phyloP scores from a whole-genome alignment of 495 filamentous ascomycete genomes.

The Penicillium robsamsonii region DNA sequence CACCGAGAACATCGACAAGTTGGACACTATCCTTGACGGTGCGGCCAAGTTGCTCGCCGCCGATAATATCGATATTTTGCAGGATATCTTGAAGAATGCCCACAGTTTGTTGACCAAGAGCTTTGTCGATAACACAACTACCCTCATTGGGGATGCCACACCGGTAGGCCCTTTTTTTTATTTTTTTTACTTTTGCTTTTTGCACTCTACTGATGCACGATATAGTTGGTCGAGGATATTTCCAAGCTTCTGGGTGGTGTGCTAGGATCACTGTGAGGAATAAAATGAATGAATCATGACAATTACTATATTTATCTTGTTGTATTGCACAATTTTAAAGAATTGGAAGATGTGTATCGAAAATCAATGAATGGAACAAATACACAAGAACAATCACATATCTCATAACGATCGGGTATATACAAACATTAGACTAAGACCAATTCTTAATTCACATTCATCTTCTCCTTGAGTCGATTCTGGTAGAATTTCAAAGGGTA shows the following conservation, averaged over 20 bases:
- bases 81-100: conserved; percentile 35
- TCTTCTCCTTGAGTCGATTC: conserved; percentile 26
- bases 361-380: conserved; percentile 6
- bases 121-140: conserved; percentile 47
- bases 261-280: conserved; percentile 23
- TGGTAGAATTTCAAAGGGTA: conserved; percentile 36
- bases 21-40: conserved; percentile 39
- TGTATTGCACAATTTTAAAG: conserved; percentile 7
- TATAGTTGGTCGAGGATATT: conserved; percentile 33
- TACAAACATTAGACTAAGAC: background rate
- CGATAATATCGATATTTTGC: conserved; percentile 32
- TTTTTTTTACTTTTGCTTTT: background rate
- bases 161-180: conserved; percentile 48
- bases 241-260: conserved; percentile 36
- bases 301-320: background rate
- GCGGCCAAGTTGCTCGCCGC: conserved; percentile 33
- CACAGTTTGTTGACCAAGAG: conserved; percentile 31
- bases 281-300: conserved; percentile 8
- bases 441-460: conserved; percentile 28
- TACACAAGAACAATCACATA: conserved; percentile 7
- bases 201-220: background rate
- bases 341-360: conserved; percentile 15
- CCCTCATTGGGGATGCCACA: conserved; percentile 50
- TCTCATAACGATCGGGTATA: conserved; percentile 12
- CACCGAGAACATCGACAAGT: conserved; percentile 40